Evolutionary conservation across 139 green algal genomes (phyloP).

Genomic region (Haematococcus lacustris): DNA sequence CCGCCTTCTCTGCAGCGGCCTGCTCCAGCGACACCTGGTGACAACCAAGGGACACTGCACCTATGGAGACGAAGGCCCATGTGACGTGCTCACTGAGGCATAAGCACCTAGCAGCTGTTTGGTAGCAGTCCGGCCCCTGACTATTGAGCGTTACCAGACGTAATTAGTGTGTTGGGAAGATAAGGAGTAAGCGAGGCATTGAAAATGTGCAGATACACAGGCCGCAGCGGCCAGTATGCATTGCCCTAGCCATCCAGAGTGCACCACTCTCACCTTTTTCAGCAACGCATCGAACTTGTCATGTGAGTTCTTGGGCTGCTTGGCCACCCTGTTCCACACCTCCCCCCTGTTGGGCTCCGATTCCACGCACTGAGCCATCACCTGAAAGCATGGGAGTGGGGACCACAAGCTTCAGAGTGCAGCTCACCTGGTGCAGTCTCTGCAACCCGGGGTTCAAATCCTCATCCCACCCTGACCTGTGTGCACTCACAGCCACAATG

Average conservation of each 20-base stretch:
- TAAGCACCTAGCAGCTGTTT: neutral
- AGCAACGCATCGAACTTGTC: conserved; percentile 60
- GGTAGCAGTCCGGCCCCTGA: too few relatives aligned
- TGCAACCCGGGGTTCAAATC: too few relatives aligned
- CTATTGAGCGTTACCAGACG: neutral
- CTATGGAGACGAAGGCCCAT: neutral
- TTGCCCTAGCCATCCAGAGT: neutral
- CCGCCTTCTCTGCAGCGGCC: conserved; percentile 7
- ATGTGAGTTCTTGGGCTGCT: conserved; percentile 71
- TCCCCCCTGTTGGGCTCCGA: conserved; percentile 87
- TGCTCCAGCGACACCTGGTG: conserved; percentile 10
- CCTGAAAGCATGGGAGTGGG: neutral
- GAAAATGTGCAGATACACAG: neutral
- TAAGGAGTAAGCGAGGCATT: neutral
- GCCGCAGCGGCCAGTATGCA: neutral
- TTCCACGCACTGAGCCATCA: conserved; percentile 10
- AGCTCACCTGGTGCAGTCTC: too few relatives aligned
- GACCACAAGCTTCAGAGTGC: too few relatives aligned
- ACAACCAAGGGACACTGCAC: neutral
- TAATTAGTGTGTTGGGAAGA: neutral
- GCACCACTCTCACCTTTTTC: conserved; percentile 44
- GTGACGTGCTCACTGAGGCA: neutral
- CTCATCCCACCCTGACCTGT: too few relatives aligned
- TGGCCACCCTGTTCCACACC: conserved; percentile 77
- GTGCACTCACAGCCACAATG: too few relatives aligned